Conservation (phyloP, 2,329 filamentous ascomycete genomes). For the Bipolaris zeicola region DNA sequence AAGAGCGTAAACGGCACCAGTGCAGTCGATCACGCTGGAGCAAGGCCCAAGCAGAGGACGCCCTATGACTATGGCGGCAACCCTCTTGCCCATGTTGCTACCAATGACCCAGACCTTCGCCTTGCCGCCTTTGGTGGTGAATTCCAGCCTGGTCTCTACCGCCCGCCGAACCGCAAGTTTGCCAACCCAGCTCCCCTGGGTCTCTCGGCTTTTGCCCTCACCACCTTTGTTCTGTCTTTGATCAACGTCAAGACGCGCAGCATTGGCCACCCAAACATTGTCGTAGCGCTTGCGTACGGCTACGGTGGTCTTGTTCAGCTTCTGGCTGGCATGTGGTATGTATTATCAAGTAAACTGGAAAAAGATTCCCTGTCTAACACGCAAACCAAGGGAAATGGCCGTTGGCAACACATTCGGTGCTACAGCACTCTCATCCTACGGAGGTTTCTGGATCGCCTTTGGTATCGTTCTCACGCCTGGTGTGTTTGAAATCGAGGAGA, state of each 20-base stretch:
- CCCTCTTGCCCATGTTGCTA: slow-evolving; percentile 57
- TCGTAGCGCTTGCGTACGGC: slow-evolving; percentile 56
- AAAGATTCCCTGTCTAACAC: slow-evolving; percentile 4
- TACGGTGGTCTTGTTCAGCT: slow-evolving; percentile 60
- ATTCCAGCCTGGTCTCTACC: slow-evolving; percentile 59
- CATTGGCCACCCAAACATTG: slow-evolving; percentile 53
- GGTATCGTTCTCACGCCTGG: slow-evolving; percentile 64
- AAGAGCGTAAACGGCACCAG: slow-evolving; percentile 41
- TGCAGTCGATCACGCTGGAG: slow-evolving; percentile 48
- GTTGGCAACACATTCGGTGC: slow-evolving; percentile 68
- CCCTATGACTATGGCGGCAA: slow-evolving; percentile 60
- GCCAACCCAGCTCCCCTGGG: slow-evolving; percentile 66
- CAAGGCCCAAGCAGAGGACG: slow-evolving; percentile 46
- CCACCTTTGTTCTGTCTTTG: slow-evolving; percentile 64
- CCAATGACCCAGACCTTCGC: slow-evolving; percentile 54
- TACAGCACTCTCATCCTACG: slow-evolving; percentile 65
- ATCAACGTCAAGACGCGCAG: slow-evolving; percentile 55
- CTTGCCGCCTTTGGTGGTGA: slow-evolving; percentile 58
- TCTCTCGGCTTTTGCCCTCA: slow-evolving; percentile 68
- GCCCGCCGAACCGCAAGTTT: slow-evolving; percentile 53
- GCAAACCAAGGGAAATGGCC: slow-evolving; percentile 55
- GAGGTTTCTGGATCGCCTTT: slow-evolving; percentile 66
- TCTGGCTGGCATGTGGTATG: slow-evolving; percentile 61
- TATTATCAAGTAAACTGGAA: slow-evolving; percentile 17
- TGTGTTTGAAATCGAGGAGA: slow-evolving; percentile 54